Base-by-base conservation (phyloP, 129 eudicot genomes). In the Glebionis coronaria region DNA sequence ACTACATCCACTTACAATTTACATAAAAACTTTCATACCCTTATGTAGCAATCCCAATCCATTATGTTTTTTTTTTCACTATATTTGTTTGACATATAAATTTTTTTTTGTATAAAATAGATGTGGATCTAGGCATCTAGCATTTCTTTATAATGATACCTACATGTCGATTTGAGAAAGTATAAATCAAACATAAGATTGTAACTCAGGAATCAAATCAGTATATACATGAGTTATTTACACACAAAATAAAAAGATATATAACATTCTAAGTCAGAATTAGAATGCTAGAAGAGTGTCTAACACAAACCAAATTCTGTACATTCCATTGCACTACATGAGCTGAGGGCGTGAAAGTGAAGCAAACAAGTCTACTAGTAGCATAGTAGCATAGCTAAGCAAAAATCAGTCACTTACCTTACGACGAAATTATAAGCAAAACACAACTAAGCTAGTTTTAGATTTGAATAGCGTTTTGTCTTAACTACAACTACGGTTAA, bases 301-400 rank as follows among this genome's bases (percentile, higher is more conserved):
- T n/a, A 56, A 27, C 62, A 25, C 10, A 12, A 58, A 4, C 63
- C 63, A 58, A 23, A 27, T 58, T 57, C 63, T 13, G 0, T 23
- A 58, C 40, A 56, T 56, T 56, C 62, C 61, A 56, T 20, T 56
- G 27, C 61, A 56, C 31, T 12, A 9, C 15, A 56, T 56, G 62
- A 56, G 11, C 23, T 56, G 62, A 56, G 11, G n/a, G n/a, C 23
- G 62, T 12, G 14, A 12, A 14, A 12, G 58, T 53, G 19, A 7
- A 53, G 42, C 28, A 20, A 56, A 20, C 38, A 20, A 21, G 60
- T 19, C 23, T 35, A 7, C 25, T 56, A 23, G 18, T 5, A 27
- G 16, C 63, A 12, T 15, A n/a, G n/a, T n/a, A n/a, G n/a, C n/a
- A n/a, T n/a, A n/a, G n/a, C n/a, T n/a, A n/a, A n/a, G 56, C 44